Base-by-base conservation (phyloP, 306 rosid genomes). In the Trifolium subterraneum region DNA sequence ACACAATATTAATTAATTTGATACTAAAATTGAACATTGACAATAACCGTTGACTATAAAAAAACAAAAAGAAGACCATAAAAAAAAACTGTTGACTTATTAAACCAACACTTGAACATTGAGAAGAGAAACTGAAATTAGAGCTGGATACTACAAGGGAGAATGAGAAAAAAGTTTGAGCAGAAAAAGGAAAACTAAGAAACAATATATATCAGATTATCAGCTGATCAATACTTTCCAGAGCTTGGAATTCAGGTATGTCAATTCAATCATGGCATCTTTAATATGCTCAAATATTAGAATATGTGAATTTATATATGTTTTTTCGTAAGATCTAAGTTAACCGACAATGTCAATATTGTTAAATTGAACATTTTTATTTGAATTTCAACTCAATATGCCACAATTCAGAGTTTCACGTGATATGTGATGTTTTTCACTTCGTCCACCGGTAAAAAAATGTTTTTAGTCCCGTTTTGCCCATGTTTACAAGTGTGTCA, bases 201-300 rank as follows among this genome's bases (percentile, higher is more conserved):
- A 51, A 51, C 9, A 52, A 52, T n/a, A n/a, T n/a, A n/a, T n/a
- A n/a, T n/a, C n/a, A n/a, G 2, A 20, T 8, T 18, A 2, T 52
- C 27, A 8, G 4, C 25, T 51, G 58, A 51, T 19, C 59, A 52
- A 52, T 10, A 23, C 5, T 60, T 60, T 60, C 1, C 0, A 29
- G 12, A 3, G 42, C 65, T 60, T 60, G 19, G 42, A 60, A 60
- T 29, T 31, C 12, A 60, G 39, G 65, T 60, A 58, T 25, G 63
- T 58, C 36, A 58, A 58, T 58, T 56, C n/a, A 23, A 5, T 23
- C 29, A 22, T 22, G 16, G 62, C 33, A 2, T 10, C 63, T 56
- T 56, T 23, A 23, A 56, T 23, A 56, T 56, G 36, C 2, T 23
- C 20, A 55, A 3, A 20, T 20, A 22, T 55, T 10, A 20, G 2